phyloP scores from a whole-genome alignment of 169 alveolate species.

The Eimeria acervulina region DNA sequence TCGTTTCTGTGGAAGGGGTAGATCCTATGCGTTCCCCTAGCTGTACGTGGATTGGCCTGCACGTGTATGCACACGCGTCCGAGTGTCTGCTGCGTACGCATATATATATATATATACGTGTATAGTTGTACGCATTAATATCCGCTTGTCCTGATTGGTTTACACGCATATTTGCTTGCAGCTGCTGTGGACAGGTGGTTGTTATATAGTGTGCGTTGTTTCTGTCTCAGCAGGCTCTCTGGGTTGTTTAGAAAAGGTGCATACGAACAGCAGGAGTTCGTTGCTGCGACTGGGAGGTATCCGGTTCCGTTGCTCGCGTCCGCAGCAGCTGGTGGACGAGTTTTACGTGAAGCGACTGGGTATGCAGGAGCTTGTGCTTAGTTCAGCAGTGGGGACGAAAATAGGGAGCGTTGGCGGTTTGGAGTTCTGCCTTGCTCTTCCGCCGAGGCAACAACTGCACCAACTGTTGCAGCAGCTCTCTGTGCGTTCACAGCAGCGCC shows the following conservation, averaged over 20 bases:
- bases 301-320: constrained; percentile 62
- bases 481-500: constrained; percentile 18
- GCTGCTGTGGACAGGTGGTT: background rate
- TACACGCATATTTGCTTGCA: background rate
- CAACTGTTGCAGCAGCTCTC: constrained; percentile 59
- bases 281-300: constrained; percentile 67
- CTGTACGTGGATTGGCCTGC: background rate
- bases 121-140: background rate
- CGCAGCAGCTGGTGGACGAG: constrained; percentile 79
- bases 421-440: constrained; percentile 43
- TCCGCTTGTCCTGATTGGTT: background rate
- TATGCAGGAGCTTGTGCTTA: constrained; percentile 68
- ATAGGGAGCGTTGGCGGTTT: background rate
- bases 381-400: constrained; percentile 2
- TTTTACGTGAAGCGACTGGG: constrained; percentile 79
- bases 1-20: background rate
- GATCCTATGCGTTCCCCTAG: background rate
- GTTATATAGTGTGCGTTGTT: background rate
- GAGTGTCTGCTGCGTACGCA: background rate
- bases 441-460: constrained; percentile 19
- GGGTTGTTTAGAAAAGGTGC: constrained; percentile 33
- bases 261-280: background rate
- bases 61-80: background rate
- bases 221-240: constrained; percentile 1
- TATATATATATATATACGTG: background rate